Base-by-base conservation (phyloP, 176 grass and related monocot species). In the Hyparrhenia diplandra region DNA sequence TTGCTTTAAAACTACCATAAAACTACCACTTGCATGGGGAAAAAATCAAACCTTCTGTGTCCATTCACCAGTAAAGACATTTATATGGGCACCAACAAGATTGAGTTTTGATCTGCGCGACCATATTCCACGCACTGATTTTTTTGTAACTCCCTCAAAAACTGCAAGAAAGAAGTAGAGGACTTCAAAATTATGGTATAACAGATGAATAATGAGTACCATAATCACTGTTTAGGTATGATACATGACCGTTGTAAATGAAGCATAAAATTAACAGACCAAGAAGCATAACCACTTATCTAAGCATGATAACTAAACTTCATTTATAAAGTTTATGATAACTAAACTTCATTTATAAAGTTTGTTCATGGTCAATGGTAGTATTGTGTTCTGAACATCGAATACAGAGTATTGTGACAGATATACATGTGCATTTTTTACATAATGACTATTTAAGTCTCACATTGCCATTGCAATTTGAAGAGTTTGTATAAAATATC, bases 41-140 rank as follows among this genome's bases (percentile, higher is more conserved):
- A 5, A 62, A 69, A 52, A 27, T 9, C 68, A 73, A 76, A 89
- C 95, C 92, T 98, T 98, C 60, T 98, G 95, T 70, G 95, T 98
- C 95, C 95, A 98, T 89, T 98, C 95, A 87, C 95, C 92, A 68
- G 87, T 92, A 74, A 98, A 98, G 58, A 98, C 88, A 92, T 98
- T 98, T 69, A 98, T 98, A 65, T 98, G 95, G 67, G 95, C 95
- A 80, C 95, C 95, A 35, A 98, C 95, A 86, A 98, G 88, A 67
- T 98, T 85, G 67, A 98, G 86, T 86, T 94, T 94, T 28, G 92
- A 98, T 54, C 92, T 90, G 29, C 92, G 89, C 40, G 90, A 82
- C 95, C 95, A 98, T 91, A 98, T 91, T 77, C 92, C 95, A 68
- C 81, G 92, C 46, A 98, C 95, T 75, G 95, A 87, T 23, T 94